Evolutionary conservation across 1,139 yeast species (phyloP).

Genomic region (Taphrina flavorubra): DNA sequence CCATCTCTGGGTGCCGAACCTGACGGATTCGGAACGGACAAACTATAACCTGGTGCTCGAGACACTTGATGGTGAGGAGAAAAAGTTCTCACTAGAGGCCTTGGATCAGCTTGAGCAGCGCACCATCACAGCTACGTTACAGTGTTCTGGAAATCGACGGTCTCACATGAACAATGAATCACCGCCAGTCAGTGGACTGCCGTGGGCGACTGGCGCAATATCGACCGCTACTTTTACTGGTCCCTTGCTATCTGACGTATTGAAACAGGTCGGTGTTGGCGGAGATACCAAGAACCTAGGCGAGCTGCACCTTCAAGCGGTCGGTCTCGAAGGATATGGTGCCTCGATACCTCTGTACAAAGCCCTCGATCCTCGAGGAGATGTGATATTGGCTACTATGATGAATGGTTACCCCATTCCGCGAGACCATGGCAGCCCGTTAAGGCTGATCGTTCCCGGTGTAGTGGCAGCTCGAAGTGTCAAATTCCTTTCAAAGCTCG

Average conservation of each 20-base stretch:
- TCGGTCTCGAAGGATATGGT: slow-evolving; percentile 8
- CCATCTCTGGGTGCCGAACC: slow-evolving; percentile 11
- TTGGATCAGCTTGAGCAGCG: slow-evolving; percentile 8
- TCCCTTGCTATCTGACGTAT: slow-evolving; percentile 1
- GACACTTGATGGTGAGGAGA: not conserved
- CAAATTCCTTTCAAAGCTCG: slow-evolving; percentile 9
- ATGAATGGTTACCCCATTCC: slow-evolving; percentile 11
- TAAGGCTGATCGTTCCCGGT: slow-evolving; percentile 2
- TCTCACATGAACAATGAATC: slow-evolving; percentile 11
- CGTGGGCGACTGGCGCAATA: slow-evolving; percentile 3
- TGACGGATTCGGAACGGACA: not conserved
- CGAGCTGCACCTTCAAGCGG: not conserved
- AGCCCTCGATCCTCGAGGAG: slow-evolving; percentile 14
- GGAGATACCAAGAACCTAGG: not conserved
- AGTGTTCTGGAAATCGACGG: slow-evolving; percentile 10
- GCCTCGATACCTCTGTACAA: slow-evolving; percentile 17
- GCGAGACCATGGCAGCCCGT: slow-evolving; percentile 12
- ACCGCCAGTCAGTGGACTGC: slow-evolving; percentile 14
- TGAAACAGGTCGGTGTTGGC: slow-evolving; percentile 1
- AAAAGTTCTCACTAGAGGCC: slow-evolving; percentile 2
- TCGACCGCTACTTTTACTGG: slow-evolving; percentile 14
- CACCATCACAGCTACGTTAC: slow-evolving; percentile 11
- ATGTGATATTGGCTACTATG: slow-evolving; percentile 4
- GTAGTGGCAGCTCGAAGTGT: slow-evolving; percentile 14
- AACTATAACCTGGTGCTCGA: slow-evolving; percentile 4